Base-by-base conservation (phyloP, 495 filamentous ascomycete genomes). In the Elaphomyces granulatus region DNA sequence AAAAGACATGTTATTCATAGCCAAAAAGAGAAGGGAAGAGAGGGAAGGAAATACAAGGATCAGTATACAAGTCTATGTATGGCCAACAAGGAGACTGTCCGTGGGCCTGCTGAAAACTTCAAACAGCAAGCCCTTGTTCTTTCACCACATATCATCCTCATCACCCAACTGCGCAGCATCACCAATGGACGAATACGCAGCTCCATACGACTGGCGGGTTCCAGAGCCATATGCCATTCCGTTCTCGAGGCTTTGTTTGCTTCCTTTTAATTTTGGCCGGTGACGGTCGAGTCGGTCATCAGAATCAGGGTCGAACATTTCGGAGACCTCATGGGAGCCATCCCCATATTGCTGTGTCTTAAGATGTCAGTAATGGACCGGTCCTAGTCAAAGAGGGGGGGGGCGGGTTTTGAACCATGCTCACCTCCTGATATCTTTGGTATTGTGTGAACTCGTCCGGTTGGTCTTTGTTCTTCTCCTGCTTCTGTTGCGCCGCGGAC, bases 401-500 rank as follows among this genome's bases (percentile, higher is more conserved):
- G 12, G 12, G 6, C 12, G 6, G 12, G 23, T 28, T 12, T 6
- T 28, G 12, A 28, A 12, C 23, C 12, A 21, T 28, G 45, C 71
- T 61, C 53, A 80, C 75, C 61, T 80, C 70, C 54, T 79, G 76
- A 47, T 76, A 78, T 47, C 70, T 59, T 52, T 79, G 75, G 45
- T 78, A 80, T 50, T 75, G 71, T 15, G 49, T 46, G 41, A 72
- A 75, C 51, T 78, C 76, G 42, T 77, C 74, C 16, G 68, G 70
- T 46, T 84, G 77, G 33, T 86, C 77, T 39, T 72, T 67, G 26
- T 71, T 65, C 45, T 79, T 77, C 8, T 76, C 68, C 37, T 67
- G 54, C 43, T 74, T 63, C 48, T 82, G 71, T 34, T 76, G 69
- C 1, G 67, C 61, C 18, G 62, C 53, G 34, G 68, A 69, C 7